Base-by-base conservation (phyloP, 78 protist genomes). In the Cavenderia fasciculata region DNA sequence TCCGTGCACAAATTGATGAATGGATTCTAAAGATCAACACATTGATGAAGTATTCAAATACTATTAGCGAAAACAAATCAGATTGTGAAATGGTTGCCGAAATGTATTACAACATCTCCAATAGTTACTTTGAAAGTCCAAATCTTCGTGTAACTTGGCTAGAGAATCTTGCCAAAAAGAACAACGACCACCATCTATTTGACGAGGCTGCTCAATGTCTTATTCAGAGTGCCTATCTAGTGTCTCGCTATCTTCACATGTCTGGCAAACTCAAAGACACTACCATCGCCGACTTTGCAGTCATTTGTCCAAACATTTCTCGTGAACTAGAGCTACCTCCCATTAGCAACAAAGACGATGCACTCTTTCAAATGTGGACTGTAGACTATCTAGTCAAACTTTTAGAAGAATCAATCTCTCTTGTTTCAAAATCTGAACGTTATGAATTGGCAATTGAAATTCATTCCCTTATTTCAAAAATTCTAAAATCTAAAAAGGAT, bases 91-190 rank as follows among this genome's bases (percentile, higher is more conserved):
- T 74, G 62, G 79, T 75, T 18, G 57, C 74, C n/a, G 94, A 90
- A 57, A 70, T 90, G 87, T 82, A 73, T 6, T 69, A 68, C 57
- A 66, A 59, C 38, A 90, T 90, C 41, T 70, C 94, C 8, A 75
- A 90, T 21, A 69, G 75, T 25, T 79, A 79, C 66, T 66, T 74
- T 54, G 94, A 90, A 36, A 74, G 87, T 31, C 94, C 94, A 14
- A 84, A 90, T 57, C 73, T 90, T 16, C 79, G 94, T 31, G 51
- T 90, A 10, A 90, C 94, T 14, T 90, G 94, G 94, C 71, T 90
- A 11, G 85, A 76, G 44, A 74, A 79, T 51, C 78, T 82, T 40
- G 65, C 90, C 6, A 82, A 82, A 34, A 82, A 66, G 27, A 74
- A 82, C 66, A 40, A 41, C 7, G 90, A 82, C 5, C 65, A 82